Conservation (phyloP, 2,329 filamentous ascomycete genomes). For the Verticillium albo-atrum region DNA sequence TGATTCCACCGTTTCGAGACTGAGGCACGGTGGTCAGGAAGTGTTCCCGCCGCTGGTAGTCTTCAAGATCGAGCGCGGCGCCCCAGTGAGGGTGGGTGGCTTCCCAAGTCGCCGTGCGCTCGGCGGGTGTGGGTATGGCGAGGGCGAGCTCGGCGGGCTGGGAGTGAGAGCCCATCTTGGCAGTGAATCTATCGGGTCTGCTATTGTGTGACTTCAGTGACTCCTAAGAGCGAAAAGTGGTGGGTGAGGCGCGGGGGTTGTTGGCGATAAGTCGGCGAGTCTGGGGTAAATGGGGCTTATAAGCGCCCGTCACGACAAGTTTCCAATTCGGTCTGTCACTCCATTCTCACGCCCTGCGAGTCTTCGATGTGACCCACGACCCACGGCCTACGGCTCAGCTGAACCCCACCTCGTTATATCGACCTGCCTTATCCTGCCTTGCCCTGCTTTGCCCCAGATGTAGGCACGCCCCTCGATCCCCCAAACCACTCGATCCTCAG, state of each 20-base stretch:
- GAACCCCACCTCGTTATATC: background rate
- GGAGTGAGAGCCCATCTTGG: constrained; percentile 3
- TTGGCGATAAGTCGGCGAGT: background rate
- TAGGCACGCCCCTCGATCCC: too few species aligned
- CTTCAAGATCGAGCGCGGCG: constrained; percentile 44
- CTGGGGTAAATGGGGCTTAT: background rate
- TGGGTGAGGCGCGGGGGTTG: background rate
- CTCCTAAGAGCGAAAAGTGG: background rate
- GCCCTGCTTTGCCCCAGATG: too few species aligned
- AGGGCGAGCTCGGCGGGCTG: constrained; percentile 31
- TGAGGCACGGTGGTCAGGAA: constrained; percentile 55
- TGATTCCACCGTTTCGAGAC: constrained; percentile 52
- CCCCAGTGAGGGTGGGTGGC: constrained; percentile 57
- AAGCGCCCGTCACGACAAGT: background rate
- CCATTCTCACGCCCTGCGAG: background rate
- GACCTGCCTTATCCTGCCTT: background rate
- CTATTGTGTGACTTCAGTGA: background rate
- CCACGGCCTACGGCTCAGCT: background rate
- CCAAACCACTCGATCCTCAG: too few species aligned
- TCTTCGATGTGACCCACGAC: too few species aligned
- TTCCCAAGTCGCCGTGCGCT: constrained; percentile 51
- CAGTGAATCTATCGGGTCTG: background rate
- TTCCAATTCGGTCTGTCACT: background rate
- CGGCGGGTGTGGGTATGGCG: constrained; percentile 49
- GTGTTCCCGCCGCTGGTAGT: constrained; percentile 57